phyloP scores from a whole-genome alignment of 139 green algal species.

The Tetradesmus obliquus region DNA sequence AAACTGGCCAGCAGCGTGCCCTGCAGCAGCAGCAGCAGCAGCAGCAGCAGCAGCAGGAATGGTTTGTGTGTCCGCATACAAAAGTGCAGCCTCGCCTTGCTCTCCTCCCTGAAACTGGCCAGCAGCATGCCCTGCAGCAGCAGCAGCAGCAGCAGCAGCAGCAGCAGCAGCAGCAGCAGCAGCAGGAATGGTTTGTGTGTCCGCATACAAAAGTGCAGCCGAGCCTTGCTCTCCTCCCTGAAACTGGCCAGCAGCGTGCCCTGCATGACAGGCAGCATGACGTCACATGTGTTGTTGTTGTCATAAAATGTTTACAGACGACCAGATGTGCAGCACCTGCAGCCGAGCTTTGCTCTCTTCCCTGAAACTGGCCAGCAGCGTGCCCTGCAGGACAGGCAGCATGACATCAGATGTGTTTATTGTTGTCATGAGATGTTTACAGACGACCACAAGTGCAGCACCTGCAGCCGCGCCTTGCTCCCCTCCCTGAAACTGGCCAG shows the following conservation, averaged over 20 bases:
- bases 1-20: slow-evolving; percentile 68
- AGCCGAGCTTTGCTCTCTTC: slow-evolving; percentile 66
- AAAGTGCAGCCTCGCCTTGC: slow-evolving; percentile 67
- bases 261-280: background rate
- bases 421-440: too few relatives aligned
- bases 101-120: slow-evolving; percentile 70
- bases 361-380: slow-evolving; percentile 68
- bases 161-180: too few relatives aligned
- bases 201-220: slow-evolving; percentile 71
- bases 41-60: background rate
- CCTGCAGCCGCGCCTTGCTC: slow-evolving; percentile 60
- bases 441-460: slow-evolving; percentile 43
- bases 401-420: too few relatives aligned
- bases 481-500: slow-evolving; percentile 72
- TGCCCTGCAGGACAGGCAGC: slow-evolving; percentile 22
- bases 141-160: background rate
- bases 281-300: background rate
- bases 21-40: slow-evolving; percentile 17
- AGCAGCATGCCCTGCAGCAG: slow-evolving; percentile 51
- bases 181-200: background rate
- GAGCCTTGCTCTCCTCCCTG: slow-evolving; percentile 68
- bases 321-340: background rate
- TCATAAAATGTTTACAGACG: background rate
- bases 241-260: slow-evolving; percentile 64
- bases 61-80: slow-evolving; percentile 48